Conservation (phyloP, 2,329 filamentous ascomycete genomes). For the Periconia sp. region DNA sequence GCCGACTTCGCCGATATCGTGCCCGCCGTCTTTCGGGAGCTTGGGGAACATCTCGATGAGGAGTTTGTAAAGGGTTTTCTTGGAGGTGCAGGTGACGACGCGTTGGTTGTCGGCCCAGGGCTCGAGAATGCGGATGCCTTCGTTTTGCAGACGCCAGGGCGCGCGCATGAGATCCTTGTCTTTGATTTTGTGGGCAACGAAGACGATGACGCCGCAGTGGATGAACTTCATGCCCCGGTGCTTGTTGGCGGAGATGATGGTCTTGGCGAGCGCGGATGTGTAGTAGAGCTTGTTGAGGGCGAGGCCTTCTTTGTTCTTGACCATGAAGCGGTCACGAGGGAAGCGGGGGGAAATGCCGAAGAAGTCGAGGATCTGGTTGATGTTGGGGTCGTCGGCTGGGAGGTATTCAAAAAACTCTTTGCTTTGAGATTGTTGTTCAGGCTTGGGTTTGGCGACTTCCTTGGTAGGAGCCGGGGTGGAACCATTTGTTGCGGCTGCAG, state of each 20-base stretch:
- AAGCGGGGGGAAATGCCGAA: constrained; percentile 84
- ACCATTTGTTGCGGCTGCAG: constrained; percentile 15
- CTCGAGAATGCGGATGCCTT: constrained; percentile 88
- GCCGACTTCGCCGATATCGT: constrained; percentile 82
- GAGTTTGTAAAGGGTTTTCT: constrained; percentile 75
- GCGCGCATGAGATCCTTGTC: constrained; percentile 93
- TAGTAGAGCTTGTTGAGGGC: constrained; percentile 97
- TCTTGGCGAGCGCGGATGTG: constrained; percentile 78
- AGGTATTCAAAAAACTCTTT: constrained; percentile 98
- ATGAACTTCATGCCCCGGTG: constrained; percentile 92
- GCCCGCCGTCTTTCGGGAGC: constrained; percentile 73
- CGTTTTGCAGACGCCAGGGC: constrained; percentile 91
- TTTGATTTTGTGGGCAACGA: constrained; percentile 68
- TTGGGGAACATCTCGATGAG: constrained; percentile 97
- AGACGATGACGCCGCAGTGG: constrained; percentile 97
- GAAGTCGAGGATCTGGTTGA: constrained; percentile 77
- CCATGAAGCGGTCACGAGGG: constrained; percentile 90
- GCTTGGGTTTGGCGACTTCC: constrained; percentile 39
- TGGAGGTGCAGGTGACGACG: constrained; percentile 75
- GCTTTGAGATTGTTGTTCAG: constrained; percentile 50
- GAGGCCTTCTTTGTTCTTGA: constrained; percentile 85
- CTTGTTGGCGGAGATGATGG: constrained; percentile 85
- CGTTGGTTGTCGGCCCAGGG: constrained; percentile 79
- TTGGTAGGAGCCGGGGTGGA: constrained; percentile 8
- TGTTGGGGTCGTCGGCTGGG: constrained; percentile 70